Percentiles rank a stretch among this genome's conserved stretches.
Conservation (phyloP, 75 land plant species). For the Ceratopteris richardii region DNA sequence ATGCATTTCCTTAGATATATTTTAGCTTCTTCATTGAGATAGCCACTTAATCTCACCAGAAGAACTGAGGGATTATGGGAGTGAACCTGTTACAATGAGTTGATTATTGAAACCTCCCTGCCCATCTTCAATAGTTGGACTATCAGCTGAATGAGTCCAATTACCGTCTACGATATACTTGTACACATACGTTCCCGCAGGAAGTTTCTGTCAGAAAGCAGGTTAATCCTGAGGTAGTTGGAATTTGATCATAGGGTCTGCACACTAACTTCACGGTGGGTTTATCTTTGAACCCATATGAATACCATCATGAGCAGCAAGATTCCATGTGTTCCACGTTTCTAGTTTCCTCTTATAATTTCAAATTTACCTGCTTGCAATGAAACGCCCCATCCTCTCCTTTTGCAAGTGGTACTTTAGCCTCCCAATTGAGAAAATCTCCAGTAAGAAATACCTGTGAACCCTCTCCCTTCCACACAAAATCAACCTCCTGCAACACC, state of each 20-base stretch:
- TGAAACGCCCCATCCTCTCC: conserved; percentile 21
- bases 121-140: conserved; percentile 17
- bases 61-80: too few relatives aligned
- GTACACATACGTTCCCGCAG: conserved; percentile 20
- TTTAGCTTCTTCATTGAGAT: too few relatives aligned
- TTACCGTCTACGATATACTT: conserved; percentile 32
- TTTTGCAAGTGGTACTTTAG: conserved; percentile 21
- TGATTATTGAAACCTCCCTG: conserved; percentile 30
- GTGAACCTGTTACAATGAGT: conserved; percentile 16
- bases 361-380: conserved; percentile 25
- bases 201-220: conserved; percentile 22
- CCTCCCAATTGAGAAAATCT: conserved; percentile 29
- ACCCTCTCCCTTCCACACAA: conserved; percentile 28
- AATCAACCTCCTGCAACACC: conserved; percentile 34
- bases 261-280: too few relatives aligned
- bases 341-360: too few relatives aligned
- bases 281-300: too few relatives aligned
- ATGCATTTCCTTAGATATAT: too few relatives aligned
- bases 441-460: conserved; percentile 30
- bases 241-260: too few relatives aligned
- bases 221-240: too few relatives aligned
- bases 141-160: conserved; percentile 32
- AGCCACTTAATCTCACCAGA: too few relatives aligned
- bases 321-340: too few relatives aligned
- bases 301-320: too few relatives aligned